Percentiles rank a stretch among this genome's conserved stretches.
Evolutionary conservation across 2,329 filamentous ascomycete species (phyloP).

Genomic region (Microdochium trichocladiopsis): DNA sequence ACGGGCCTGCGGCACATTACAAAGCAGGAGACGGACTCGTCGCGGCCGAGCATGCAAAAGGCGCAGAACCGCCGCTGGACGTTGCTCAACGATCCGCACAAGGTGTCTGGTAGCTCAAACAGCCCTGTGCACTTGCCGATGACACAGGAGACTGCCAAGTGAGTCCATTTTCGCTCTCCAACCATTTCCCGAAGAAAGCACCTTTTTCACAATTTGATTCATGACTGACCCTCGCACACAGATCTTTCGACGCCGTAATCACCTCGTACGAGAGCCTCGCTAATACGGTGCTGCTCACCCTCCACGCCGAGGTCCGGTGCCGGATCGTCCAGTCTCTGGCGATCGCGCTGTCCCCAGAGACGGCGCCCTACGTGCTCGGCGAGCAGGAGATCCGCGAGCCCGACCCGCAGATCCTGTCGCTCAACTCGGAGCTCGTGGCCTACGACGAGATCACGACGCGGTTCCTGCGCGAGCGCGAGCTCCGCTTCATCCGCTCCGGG

Average conservation of each 20-base stretch:
- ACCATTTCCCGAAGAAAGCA: background rate
- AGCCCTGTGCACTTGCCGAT: conserved; percentile 77
- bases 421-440: conserved; percentile 77
- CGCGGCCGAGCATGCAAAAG: conserved; percentile 43
- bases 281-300: conserved; percentile 69
- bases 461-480: conserved; percentile 66
- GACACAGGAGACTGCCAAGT: conserved; percentile 76
- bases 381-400: conserved; percentile 71
- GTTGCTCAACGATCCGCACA: conserved; percentile 58
- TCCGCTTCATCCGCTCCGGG: conserved; percentile 68
- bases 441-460: conserved; percentile 77
- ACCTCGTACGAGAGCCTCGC: conserved; percentile 77
- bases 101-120: conserved; percentile 48
- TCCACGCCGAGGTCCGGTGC: conserved; percentile 84
- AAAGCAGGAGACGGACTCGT: conserved; percentile 60
- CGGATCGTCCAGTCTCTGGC: conserved; percentile 75
- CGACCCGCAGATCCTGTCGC: conserved; percentile 70
- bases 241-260: conserved; percentile 81
- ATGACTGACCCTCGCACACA: no score
- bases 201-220: no score
- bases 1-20: conserved; percentile 78
- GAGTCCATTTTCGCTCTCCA: conserved; percentile 33
- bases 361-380: conserved; percentile 52
- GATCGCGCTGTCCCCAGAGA: conserved; percentile 52
- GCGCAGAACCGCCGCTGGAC: conserved; percentile 76